Evolutionary conservation across 345 rosid species (phyloP), one percentile per base, ranked within the genome.

Genomic region (Eucalyptus urophylla): DNA sequence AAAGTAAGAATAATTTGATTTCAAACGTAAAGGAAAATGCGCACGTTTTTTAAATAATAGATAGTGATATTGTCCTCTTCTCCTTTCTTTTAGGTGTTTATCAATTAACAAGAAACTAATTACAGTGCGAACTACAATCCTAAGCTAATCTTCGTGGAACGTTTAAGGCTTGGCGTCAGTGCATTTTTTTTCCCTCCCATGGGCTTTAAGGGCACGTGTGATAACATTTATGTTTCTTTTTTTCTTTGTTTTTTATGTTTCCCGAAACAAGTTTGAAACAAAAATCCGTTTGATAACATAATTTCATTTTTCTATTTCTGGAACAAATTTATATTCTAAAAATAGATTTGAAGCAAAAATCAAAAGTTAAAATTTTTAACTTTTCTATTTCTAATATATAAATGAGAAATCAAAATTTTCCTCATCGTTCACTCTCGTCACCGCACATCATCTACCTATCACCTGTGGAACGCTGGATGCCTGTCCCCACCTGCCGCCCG

Each of bases 241-340:
- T 51, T 51, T 51, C 1, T 51, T 7, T 51, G 0, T 33, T 16
- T 51, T 6, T 51, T 51, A 4, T 51, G 3, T 51, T 51, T 43
- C 8, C 8, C 1, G 1, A 0, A 16, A 51, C 1, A 51, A 0
- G 0, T 51, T 51, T 51, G 4, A 4, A 51, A 51, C 1, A 16
- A 0, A 51, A 51, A 16, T 17, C 0, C 17, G 37, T 33, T 51
- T 51, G 2, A 2, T 51, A 51, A 51, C 2, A 3, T 3, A 51
- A 17, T 51, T 51, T 51, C 4, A 51, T 51, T 51, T 51, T 51
- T 51, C 7, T 7, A 17, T 7, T 16, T 51, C 4, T 51, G 3
- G 1, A 51, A 51, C 2, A 51, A 4, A 51, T 51, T 51, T 51
- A 0, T 17, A 51, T 51, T 51, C 54, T 8, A 51, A 0, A 51